Percentiles rank a stretch among this genome's conserved stretches.
phyloP scores from a whole-genome alignment of 1,284 basidiomycete genomes.

The Naganishia liquefaciens region DNA sequence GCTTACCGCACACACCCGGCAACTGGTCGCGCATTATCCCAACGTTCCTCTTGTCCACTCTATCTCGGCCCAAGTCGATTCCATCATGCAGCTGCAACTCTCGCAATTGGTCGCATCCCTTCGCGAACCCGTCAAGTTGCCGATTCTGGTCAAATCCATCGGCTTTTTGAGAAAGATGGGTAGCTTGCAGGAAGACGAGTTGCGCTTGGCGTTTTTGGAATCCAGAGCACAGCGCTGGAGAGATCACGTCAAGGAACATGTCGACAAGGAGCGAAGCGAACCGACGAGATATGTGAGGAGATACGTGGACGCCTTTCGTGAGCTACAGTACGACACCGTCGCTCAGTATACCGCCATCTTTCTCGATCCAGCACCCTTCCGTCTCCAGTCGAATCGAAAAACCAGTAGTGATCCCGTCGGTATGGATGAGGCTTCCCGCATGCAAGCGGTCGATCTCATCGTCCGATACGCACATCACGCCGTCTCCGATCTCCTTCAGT shows the following conservation, averaged over 20 bases:
- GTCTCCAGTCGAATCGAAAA: slow-evolving; percentile 13
- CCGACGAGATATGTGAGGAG: slow-evolving; percentile 74
- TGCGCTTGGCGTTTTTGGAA: slow-evolving; percentile 69
- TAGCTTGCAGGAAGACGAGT: slow-evolving; percentile 63
- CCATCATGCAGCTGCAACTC: slow-evolving; percentile 59
- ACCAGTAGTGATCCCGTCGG: not conserved
- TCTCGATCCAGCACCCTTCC: slow-evolving; percentile 59
- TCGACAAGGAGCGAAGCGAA: slow-evolving; percentile 59
- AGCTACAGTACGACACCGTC: slow-evolving; percentile 86
- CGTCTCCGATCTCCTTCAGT: slow-evolving; percentile 60
- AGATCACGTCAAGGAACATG: slow-evolving; percentile 35
- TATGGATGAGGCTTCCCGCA: not conserved
- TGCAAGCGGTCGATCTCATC: slow-evolving; percentile 25
- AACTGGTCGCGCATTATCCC: slow-evolving; percentile 56
- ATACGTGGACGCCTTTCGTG: slow-evolving; percentile 88
- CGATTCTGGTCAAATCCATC: slow-evolving; percentile 82
- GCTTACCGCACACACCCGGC: slow-evolving; percentile 63
- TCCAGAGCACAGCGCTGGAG: slow-evolving; percentile 61
- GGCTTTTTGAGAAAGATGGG: slow-evolving; percentile 79
- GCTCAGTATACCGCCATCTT: slow-evolving; percentile 89
- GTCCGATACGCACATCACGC: slow-evolving; percentile 55
- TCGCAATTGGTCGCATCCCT: slow-evolving; percentile 73
- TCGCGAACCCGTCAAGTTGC: slow-evolving; percentile 81
- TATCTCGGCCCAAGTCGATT: slow-evolving; percentile 72
- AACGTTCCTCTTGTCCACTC: slow-evolving; percentile 57